A percentile compares a stretch with the other conserved stretches of the same genome.
phyloP scores from a whole-genome alignment of 2,329 filamentous ascomycete genomes.

The Alternaria consortialis region DNA sequence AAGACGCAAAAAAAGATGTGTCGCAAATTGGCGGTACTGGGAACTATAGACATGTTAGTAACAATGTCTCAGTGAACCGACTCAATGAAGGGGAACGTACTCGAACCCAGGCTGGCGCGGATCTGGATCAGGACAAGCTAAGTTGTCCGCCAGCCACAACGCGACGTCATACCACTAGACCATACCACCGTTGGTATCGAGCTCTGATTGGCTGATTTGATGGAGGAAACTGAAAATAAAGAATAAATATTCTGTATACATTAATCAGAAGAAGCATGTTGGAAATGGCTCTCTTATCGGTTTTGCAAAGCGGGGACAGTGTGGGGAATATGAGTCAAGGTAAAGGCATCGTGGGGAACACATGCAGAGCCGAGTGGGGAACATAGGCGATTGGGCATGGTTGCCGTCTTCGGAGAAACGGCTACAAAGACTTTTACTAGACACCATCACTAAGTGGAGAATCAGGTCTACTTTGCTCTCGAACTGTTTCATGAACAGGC shows the following conservation, averaged over 20 bases:
- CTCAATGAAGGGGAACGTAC: conserved; percentile 18
- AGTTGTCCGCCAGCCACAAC: conserved; percentile 38
- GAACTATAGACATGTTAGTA: conserved; percentile 31
- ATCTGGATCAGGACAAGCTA: conserved; percentile 27
- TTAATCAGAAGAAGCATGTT: too few species aligned
- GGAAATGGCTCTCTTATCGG: neutral
- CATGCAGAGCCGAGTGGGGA: neutral
- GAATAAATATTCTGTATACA: too few species aligned
- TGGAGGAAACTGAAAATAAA: neutral
- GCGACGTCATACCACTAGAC: conserved; percentile 44
- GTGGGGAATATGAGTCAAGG: conserved; percentile 4
- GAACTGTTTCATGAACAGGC: neutral
- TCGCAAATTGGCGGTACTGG: conserved; percentile 38
- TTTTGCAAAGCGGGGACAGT: neutral
- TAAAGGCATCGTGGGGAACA: conserved; percentile 2
- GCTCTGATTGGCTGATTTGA: conserved; percentile 7
- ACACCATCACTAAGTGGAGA: neutral
- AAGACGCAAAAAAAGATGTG: conserved; percentile 5
- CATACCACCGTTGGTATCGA: conserved; percentile 12
- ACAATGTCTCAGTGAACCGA: conserved; percentile 22
- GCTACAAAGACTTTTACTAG: neutral
- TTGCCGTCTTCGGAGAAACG: neutral
- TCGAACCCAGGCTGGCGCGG: conserved; percentile 44
- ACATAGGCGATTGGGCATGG: neutral
- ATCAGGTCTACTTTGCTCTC: neutral